Evolutionary conservation across 2,329 filamentous ascomycete species (phyloP).

Genomic region (Emergomyces orientalis): DNA sequence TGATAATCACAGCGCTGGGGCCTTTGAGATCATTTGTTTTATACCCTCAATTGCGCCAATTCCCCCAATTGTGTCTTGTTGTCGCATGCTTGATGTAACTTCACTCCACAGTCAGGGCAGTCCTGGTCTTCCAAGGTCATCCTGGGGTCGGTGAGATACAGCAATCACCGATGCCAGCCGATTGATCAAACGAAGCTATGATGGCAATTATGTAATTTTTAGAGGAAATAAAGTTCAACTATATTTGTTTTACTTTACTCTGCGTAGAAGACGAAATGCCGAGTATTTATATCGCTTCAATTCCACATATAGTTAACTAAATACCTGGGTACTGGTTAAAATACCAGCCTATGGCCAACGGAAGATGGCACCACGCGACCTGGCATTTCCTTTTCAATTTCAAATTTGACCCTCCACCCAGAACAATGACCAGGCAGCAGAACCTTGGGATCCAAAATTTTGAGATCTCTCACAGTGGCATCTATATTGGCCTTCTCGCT

Average conservation of each 20-base stretch:
- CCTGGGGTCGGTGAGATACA: too few species aligned
- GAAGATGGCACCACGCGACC: slow-evolving; percentile 43
- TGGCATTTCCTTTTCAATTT: slow-evolving; percentile 44
- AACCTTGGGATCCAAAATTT: slow-evolving; percentile 39
- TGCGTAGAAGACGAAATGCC: too few species aligned
- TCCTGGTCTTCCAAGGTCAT: too few species aligned
- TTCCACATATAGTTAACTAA: too few species aligned
- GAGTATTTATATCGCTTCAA: too few species aligned
- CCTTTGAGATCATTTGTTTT: background rate
- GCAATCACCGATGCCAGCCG: slow-evolving; percentile 3
- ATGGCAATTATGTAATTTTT: too few species aligned
- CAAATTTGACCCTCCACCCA: slow-evolving; percentile 47
- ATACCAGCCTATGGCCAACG: slow-evolving; percentile 38
- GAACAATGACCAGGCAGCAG: slow-evolving; percentile 49
- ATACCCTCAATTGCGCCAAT: background rate
- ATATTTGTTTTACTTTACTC: too few species aligned
- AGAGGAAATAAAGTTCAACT: too few species aligned
- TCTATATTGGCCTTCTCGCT: slow-evolving; percentile 37
- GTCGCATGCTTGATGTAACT: background rate
- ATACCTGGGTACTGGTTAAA: too few species aligned
- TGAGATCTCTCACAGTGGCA: slow-evolving; percentile 42
- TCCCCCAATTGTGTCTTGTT: background rate
- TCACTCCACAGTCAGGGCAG: too few species aligned
- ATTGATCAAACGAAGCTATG: too few species aligned
- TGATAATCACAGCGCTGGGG: background rate